Base-by-base conservation (phyloP, 192 early-diverging fungal genomes). In the Coemansia sp. region DNA sequence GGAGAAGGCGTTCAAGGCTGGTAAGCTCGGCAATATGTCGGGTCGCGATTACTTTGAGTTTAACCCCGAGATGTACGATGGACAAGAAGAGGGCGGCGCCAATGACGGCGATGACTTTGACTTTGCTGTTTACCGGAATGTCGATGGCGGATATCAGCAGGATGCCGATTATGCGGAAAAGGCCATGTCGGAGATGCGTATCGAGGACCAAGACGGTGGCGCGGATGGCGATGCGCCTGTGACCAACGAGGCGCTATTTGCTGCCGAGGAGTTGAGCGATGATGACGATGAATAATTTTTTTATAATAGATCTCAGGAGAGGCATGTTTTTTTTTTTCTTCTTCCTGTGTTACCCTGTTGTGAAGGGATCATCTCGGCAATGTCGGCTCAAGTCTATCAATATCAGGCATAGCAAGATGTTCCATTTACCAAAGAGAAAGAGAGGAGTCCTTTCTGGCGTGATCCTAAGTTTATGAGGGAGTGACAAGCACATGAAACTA, bases 21-120 rank as follows among this genome's bases (percentile, higher is more conserved):
- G 98, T 69, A 91, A 92, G 87, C 88, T 94, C 68, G 84, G 88
- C 65, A 95, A 94, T 47, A 95, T 99, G 93, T 97, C 95, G 57
- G 98, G 98, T 68, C 91, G 92, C 67, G 96, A 99, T 80, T 86
- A 95, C 76, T 99, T 99, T 85, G 94, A 96, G 69, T 99, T 98
- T 85, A 98, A 98, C 83, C 96, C 96, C 18, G 92, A 95, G 31
- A 87, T 90, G 82, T 93, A 92, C 47, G 82, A 85, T 5, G 89
- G 86, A 27, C 86, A 88, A 29, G 93, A 91, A 22, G 95, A 94
- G 29, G 93, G 90, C 63, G 27, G 27, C 54, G 54, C 52, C 8
- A 54, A 57, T 31, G 90, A 90, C 41, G 93, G 88, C 64, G 93
- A 89, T 43, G 88, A 87, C n/a, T 93, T 96, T 67, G 93, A 93